A percentile compares a stretch with the other conserved stretches of the same genome.
Conservation (phyloP, 1,284 basidiomycete species). For the Heterobasidion parviporum region DNA sequence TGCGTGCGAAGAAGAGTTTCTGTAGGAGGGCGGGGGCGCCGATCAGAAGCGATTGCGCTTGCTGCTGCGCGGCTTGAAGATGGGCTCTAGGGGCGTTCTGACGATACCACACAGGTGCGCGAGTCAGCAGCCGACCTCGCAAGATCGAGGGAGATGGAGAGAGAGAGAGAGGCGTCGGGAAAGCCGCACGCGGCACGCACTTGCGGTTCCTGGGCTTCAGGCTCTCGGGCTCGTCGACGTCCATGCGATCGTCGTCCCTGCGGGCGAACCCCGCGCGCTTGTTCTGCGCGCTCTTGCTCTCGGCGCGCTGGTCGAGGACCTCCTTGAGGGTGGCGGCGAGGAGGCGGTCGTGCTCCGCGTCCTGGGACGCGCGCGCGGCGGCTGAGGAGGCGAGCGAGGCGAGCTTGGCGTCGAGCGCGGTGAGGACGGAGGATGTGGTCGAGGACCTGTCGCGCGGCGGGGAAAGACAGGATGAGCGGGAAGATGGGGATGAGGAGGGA, state of each 20-base stretch:
- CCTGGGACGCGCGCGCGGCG: slow-evolving; percentile 25
- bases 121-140: too few relatives aligned
- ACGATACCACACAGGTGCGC: too few relatives aligned
- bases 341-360: slow-evolving; percentile 37
- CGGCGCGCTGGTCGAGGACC: slow-evolving; percentile 42
- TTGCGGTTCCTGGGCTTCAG: slow-evolving; percentile 42
- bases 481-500: not conserved
- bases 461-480: not conserved
- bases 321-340: slow-evolving; percentile 43
- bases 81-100: slow-evolving; percentile 11
- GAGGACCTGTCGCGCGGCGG: slow-evolving; percentile 46
- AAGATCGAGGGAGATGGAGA: too few relatives aligned
- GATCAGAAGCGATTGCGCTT: slow-evolving; percentile 10
- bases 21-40: not conserved
- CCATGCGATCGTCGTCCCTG: slow-evolving; percentile 35
- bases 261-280: slow-evolving; percentile 21
- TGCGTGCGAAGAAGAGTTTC: not conserved
- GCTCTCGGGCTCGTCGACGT: slow-evolving; percentile 37
- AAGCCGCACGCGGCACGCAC: slow-evolving; percentile 28
- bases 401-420: slow-evolving; percentile 51
- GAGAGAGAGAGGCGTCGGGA: too few relatives aligned
- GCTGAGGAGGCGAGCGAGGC: slow-evolving; percentile 32
- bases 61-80: slow-evolving; percentile 4
- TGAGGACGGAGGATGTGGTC: slow-evolving; percentile 56
- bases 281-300: slow-evolving; percentile 18